Evolutionary conservation across 805 yeast species (phyloP).

Genomic region (Yamadazyma takamatsuzukensis): DNA sequence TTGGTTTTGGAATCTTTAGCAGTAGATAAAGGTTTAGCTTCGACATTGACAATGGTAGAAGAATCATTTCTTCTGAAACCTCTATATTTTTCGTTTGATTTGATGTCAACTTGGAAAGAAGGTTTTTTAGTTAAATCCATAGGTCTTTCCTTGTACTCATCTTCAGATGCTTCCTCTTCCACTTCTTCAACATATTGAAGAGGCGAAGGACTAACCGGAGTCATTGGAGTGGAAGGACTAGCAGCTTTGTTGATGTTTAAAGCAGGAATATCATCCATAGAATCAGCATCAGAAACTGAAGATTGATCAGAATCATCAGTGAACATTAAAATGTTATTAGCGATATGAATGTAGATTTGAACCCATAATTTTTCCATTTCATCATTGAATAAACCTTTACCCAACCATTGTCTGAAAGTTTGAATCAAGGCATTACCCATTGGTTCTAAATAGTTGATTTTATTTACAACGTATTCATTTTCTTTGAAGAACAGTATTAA

Average conservation of each 20-base stretch:
- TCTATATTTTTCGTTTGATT: conserved; percentile 26
- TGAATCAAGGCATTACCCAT: conserved; percentile 38
- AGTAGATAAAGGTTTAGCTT: conserved; percentile 19
- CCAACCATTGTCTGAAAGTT: conserved; percentile 36
- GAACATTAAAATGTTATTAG: conserved; percentile 31
- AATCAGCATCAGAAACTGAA: conserved; percentile 17
- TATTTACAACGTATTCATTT: conserved; percentile 21
- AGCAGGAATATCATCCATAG: conserved; percentile 23
- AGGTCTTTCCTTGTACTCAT: conserved; percentile 8
- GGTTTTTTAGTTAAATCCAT: conserved; percentile 10
- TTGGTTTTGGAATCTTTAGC: conserved; percentile 20
- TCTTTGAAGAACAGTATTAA: conserved; percentile 29
- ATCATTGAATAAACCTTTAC: conserved; percentile 24
- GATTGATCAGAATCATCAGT: conserved; percentile 15
- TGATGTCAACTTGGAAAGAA: conserved; percentile 11
- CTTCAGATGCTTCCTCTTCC: conserved; percentile 7
- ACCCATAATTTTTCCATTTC: conserved; percentile 37
- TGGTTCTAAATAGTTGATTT: conserved; percentile 35
- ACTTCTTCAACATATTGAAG: conserved; percentile 14
- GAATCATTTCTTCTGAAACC: conserved; percentile 39
- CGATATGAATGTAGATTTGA: conserved; percentile 35
- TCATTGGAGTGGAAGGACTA: conserved; percentile 8
- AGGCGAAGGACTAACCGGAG: conserved; percentile 12
- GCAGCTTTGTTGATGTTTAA: conserved; percentile 17
- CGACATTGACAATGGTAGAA: conserved; percentile 12